Conservation (phyloP, 345 rosid genomes). For the Gossypium longicalyx region DNA sequence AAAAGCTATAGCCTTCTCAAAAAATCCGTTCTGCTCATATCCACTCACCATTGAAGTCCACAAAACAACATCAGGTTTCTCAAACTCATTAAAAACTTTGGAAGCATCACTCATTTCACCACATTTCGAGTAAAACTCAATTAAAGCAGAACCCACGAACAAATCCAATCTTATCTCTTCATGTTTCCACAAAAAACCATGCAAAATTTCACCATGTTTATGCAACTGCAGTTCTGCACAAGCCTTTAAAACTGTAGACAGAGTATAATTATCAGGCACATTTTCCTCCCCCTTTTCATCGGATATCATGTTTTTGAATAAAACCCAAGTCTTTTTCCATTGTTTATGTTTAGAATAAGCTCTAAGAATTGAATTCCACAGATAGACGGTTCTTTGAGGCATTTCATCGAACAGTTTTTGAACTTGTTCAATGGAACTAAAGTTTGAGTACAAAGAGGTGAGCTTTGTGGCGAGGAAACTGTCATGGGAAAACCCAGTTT, state of each 20-base stretch:
- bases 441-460: background rate
- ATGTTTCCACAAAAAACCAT: conserved; percentile 37
- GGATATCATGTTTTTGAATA: conserved; percentile 30
- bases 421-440: conserved; percentile 27
- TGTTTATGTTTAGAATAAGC: conserved; percentile 31
- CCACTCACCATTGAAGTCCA: conserved; percentile 66
- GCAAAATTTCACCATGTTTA: conserved; percentile 38
- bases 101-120: conserved; percentile 37
- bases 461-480: conserved; percentile 27
- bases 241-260: conserved; percentile 45
- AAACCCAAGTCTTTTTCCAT: conserved; percentile 29
- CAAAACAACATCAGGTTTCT: conserved; percentile 40
- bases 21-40: conserved; percentile 40
- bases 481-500: conserved; percentile 22
- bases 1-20: conserved; percentile 36
- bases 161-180: conserved; percentile 29
- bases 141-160: conserved; percentile 44
- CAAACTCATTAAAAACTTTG: conserved; percentile 40
- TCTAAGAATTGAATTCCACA: conserved; percentile 47
- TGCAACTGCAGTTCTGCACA: conserved; percentile 36
- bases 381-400: conserved; percentile 36
- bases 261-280: conserved; percentile 42
- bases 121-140: conserved; percentile 46
- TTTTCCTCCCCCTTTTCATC: background rate
- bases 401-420: conserved; percentile 50